Conservation (phyloP, 1,139 yeast species). For the Magnusiomyces clavatus region DNA sequence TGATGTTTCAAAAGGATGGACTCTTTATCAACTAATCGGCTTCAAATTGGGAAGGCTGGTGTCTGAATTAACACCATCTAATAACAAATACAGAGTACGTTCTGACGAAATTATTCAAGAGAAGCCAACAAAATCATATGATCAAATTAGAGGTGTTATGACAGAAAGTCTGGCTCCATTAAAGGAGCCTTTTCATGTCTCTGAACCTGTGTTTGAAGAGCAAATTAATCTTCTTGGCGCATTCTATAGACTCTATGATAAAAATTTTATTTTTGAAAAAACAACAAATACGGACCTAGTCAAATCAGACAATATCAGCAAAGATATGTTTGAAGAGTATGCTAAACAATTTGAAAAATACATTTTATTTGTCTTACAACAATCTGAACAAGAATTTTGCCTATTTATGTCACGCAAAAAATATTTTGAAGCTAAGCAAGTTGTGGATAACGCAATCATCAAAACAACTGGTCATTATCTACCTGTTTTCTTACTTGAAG, state of each 20-base stretch:
- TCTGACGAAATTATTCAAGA: neutral
- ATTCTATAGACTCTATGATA: neutral
- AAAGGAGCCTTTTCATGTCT: neutral
- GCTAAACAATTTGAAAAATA: neutral
- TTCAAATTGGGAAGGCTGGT: neutral
- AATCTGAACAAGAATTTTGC: neutral
- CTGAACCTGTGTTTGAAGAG: neutral
- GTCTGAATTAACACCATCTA: neutral
- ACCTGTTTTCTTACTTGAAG: too few relatives aligned
- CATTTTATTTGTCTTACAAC: neutral
- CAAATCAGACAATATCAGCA: neutral
- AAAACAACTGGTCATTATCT: neutral
- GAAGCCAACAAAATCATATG: neutral
- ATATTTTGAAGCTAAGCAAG: conserved; percentile 2
- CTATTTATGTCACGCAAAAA: neutral
- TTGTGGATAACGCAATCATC: neutral
- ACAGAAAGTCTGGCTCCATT: neutral
- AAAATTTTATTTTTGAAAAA: neutral
- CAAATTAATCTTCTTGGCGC: neutral
- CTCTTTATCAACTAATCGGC: neutral
- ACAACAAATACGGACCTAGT: neutral
- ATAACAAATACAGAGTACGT: neutral
- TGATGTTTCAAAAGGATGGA: neutral
- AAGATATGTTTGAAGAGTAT: neutral
- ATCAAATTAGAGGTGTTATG: neutral